A percentile compares a stretch with the other conserved stretches of the same genome.
Conservation (phyloP, 202 grass and related monocot species). For the Panicum virgatum region DNA sequence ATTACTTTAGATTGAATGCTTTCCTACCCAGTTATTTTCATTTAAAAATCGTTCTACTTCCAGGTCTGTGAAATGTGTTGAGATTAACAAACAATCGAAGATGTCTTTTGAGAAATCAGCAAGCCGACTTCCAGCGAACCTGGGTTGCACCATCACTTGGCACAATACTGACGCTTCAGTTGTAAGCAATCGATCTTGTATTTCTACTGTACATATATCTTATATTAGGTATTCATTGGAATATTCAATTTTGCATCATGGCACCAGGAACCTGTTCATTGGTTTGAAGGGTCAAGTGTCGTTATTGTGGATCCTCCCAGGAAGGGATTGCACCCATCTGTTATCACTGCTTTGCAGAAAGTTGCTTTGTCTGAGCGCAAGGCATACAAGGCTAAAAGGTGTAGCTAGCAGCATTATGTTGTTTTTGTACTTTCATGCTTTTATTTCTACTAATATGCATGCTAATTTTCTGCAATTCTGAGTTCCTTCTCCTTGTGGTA, state of each 20-base stretch:
- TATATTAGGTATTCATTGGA: conserved; percentile 34
- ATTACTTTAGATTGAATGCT: conserved; percentile 12
- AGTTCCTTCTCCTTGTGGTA: conserved; percentile 15
- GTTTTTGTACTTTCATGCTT: conserved; percentile 13
- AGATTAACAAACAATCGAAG: conserved; percentile 95
- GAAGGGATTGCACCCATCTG: conserved; percentile 87
- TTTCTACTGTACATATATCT: conserved; percentile 21
- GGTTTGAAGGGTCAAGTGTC: conserved; percentile 80
- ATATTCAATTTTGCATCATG: conserved; percentile 47
- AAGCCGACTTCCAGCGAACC: conserved; percentile 71
- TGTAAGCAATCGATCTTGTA: conserved; percentile 59
- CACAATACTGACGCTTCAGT: conserved; percentile 91
- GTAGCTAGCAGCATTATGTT: conserved; percentile 12
- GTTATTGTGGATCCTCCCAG: conserved; percentile 96
- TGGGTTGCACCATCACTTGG: conserved; percentile 86
- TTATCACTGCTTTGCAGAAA: conserved; percentile 74
- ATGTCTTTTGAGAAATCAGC: conserved; percentile 87
- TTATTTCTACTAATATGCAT: conserved; percentile 3
- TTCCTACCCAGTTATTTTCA: conserved; percentile 32
- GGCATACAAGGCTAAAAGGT: conserved; percentile 66
- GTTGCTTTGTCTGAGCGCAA: conserved; percentile 69
- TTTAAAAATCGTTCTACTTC: conserved; percentile 31
- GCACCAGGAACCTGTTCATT: conserved; percentile 79
- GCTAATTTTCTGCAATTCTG: conserved; percentile 14
- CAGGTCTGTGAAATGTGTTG: conserved; percentile 98